Evolutionary conservation across 441 rosid species (phyloP).

Genomic region (Aquilaria agallochum): DNA sequence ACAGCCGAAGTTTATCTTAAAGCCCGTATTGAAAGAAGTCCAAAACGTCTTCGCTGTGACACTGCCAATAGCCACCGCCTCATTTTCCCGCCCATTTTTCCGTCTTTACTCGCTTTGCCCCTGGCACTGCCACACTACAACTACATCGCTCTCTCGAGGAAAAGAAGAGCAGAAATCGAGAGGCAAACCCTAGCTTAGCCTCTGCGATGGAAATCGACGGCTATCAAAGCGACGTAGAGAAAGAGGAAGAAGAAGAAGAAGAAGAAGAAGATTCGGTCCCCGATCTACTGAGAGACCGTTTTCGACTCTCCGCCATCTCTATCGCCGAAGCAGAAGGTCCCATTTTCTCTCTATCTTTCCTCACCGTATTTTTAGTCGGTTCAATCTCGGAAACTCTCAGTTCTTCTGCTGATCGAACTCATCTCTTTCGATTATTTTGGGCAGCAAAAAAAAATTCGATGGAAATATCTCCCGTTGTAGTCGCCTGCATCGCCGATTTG

Average conservation of each 20-base stretch:
- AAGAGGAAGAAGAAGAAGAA: conserved; percentile 37
- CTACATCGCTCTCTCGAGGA: neutral
- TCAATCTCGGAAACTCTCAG: neutral
- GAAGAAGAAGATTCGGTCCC: conserved; percentile 42
- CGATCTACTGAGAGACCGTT: conserved; percentile 58
- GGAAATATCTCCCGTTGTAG: conserved; percentile 56
- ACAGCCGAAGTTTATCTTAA: neutral
- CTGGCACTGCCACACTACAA: neutral
- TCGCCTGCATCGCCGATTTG: conserved; percentile 62
- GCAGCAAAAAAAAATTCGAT: conserved; percentile 60
- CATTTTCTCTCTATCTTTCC: conserved; percentile 2
- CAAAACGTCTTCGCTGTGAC: too few species aligned
- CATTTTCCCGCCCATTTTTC: conserved; percentile 36
- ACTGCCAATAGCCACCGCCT: neutral
- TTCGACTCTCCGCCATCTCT: conserved; percentile 71
- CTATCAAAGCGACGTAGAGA: conserved; percentile 35
- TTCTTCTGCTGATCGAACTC: conserved; percentile 6
- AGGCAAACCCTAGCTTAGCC: conserved; percentile 9
- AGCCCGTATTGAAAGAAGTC: too few species aligned
- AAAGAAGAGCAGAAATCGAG: conserved; percentile 1
- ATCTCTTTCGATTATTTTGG: conserved; percentile 11
- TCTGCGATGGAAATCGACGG: conserved; percentile 48
- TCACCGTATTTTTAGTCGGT: neutral
- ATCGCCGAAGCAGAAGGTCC: conserved; percentile 73
- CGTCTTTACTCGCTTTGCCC: neutral